Percentiles rank a stretch among this genome's conserved stretches.
phyloP scores from a whole-genome alignment of 176 grass and related monocot genomes.

The Rhipidocladum racemiflorum region DNA sequence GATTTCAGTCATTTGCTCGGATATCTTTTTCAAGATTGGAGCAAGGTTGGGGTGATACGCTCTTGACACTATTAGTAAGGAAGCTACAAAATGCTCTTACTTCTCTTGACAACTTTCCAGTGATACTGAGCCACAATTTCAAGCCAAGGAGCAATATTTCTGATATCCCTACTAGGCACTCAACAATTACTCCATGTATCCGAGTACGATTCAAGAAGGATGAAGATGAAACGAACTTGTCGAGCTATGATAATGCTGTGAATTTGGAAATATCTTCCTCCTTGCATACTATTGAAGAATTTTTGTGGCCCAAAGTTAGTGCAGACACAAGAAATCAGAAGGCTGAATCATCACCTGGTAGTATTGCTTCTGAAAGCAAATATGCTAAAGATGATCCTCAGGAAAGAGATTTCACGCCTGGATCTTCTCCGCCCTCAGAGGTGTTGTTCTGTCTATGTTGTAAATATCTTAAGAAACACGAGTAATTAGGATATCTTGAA shows the following conservation, averaged over 20 bases:
- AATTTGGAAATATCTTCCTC: constrained; percentile 76
- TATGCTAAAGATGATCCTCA: constrained; percentile 35
- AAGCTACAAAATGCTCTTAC: constrained; percentile 94
- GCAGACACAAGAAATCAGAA: constrained; percentile 24
- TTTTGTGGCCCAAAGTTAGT: constrained; percentile 75
- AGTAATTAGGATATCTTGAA: background rate
- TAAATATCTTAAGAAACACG: background rate
- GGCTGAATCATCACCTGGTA: constrained; percentile 23
- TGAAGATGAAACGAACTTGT: constrained; percentile 55
- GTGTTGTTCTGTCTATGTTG: constrained; percentile 41
- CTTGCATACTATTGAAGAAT: constrained; percentile 64
- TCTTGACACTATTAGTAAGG: constrained; percentile 68
- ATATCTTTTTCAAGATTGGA: constrained; percentile 60
- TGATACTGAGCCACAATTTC: constrained; percentile 77
- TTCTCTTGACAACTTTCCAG: constrained; percentile 93
- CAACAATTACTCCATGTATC: constrained; percentile 71
- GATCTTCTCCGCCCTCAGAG: constrained; percentile 56
- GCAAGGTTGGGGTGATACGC: constrained; percentile 52
- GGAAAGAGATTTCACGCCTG: constrained; percentile 38
- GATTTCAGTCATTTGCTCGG: constrained; percentile 74
- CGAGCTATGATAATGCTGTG: constrained; percentile 49
- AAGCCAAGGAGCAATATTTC: constrained; percentile 61
- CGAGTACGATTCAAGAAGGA: constrained; percentile 81
- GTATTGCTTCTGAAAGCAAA: constrained; percentile 35
- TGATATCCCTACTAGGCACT: constrained; percentile 64